These are phyloP conservation scores for Tricholoma sp. DNA, from an alignment of 768 basidiomycete genomes.

Conservation along the genomic window DNA sequence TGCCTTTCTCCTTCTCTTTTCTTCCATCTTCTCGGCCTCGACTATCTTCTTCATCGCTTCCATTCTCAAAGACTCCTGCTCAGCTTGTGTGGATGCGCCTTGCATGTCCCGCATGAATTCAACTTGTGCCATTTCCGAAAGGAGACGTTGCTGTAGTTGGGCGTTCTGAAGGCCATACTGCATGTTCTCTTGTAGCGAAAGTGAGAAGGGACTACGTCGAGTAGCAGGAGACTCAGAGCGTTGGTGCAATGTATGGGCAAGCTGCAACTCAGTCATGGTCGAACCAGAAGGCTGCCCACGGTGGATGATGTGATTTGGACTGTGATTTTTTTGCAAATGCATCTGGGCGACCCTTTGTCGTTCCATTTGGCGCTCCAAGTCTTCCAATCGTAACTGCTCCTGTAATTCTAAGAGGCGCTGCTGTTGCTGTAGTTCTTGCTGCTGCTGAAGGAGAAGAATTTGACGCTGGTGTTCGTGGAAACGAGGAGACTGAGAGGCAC, in stretches of 20 bases:
- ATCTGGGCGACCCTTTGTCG: slow-evolving; percentile 54
- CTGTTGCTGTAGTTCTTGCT: slow-evolving; percentile 59
- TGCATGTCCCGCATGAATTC: slow-evolving; percentile 66
- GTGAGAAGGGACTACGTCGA: slow-evolving; percentile 24
- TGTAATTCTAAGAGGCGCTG: slow-evolving; percentile 57
- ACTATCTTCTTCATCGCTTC: slow-evolving; percentile 89
- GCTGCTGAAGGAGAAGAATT: slow-evolving; percentile 60
- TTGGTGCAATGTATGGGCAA: slow-evolving; percentile 33
- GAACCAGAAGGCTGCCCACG: slow-evolving; percentile 40
- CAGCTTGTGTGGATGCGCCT: slow-evolving; percentile 43
- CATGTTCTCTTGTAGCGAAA: slow-evolving; percentile 47
- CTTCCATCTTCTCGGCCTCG: slow-evolving; percentile 86
- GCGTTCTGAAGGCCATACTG: slow-evolving; percentile 57
- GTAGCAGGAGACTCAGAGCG: slow-evolving; percentile 40
- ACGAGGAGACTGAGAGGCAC: slow-evolving; percentile 69
- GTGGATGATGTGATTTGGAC: slow-evolving; percentile 27
- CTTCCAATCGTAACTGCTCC: slow-evolving; percentile 60
- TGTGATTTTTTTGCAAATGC: slow-evolving; percentile 33
- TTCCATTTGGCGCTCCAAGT: slow-evolving; percentile 63
- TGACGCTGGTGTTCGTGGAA: slow-evolving; percentile 76
- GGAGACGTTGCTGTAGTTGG: slow-evolving; percentile 68
- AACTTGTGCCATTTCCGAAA: slow-evolving; percentile 71
- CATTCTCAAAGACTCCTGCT: slow-evolving; percentile 65
- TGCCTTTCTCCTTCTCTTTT: slow-evolving; percentile 73
- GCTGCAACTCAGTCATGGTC: slow-evolving; percentile 45